Base-by-base conservation (phyloP, 1,284 basidiomycete genomes). In the Anthracocystis panici-leucophaei region DNA sequence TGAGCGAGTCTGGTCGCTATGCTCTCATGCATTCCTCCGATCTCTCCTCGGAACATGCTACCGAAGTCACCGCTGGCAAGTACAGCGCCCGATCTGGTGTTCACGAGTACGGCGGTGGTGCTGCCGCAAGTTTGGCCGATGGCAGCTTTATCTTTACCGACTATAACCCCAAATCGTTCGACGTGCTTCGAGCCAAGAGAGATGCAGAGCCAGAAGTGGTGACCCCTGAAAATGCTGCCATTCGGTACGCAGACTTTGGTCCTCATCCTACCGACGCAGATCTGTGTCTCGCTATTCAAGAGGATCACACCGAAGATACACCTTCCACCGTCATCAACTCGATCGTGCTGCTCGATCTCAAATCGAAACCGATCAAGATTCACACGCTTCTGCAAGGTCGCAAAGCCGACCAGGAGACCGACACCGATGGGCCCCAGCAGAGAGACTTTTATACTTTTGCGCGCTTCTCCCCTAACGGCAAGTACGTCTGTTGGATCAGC, bases 371-470 rank as follows among this genome's bases (percentile, higher is more conserved):
- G 2, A 61, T 59, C 9, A 68, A 54, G 27, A 51, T 77, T 6
- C 59, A 69, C 40, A 69, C 57, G 21, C 57, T 75, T 38, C 38
- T 68, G 38, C 53, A 65, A 14, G 74, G 74, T 87, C 9, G 74
- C 75, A 20, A 81, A 86, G 10, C 83, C 91, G 7, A 85, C 86
- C n/a, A 59, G 16, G 21, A 55, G 20, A 56, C 56, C 41, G 59
- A 64, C 14, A 48, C 25, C 4, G 31, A 46, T 3, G 70, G 60
- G 3, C 69, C 69, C 11, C 59, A 67, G 27, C 91, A 90, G 11
- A 88, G 89, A 4, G 91, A 92, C 80, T 92, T 92, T 83, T 92
- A 92, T 78, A 87, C 81, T 6, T 76, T 88, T 1, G 90, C 91
- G 0, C 86, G 85, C 27, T 91, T 92, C 84, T 91, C 91, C 23